Conservation (phyloP, 164 flowering plant genomes). For the Berberis thunbergii region DNA sequence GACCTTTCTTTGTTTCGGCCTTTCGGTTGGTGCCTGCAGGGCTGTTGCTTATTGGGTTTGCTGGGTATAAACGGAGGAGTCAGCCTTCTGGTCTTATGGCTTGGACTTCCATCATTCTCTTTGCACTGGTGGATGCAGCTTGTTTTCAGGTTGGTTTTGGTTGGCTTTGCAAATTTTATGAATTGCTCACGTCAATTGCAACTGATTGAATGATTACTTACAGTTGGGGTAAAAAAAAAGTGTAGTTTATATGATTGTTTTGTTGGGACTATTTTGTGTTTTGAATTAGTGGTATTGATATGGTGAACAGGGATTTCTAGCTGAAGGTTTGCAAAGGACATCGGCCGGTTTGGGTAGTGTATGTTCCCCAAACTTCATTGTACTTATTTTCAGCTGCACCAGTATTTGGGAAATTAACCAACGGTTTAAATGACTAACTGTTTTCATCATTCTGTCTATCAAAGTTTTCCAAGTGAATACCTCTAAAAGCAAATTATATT, state of each 20-base stretch:
- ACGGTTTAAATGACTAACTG: too few species aligned
- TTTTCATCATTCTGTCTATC: too few species aligned
- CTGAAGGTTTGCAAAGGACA: conserved; percentile 87
- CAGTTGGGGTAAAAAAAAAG: too few species aligned
- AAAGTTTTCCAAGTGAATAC: too few species aligned
- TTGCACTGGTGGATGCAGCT: conserved; percentile 75
- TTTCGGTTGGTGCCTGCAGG: conserved; percentile 86
- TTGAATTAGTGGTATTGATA: too few species aligned
- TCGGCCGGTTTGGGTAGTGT: conserved; percentile 97
- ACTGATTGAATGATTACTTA: too few species aligned
- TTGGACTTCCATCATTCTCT: conserved; percentile 71
- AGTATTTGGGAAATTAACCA: too few species aligned
- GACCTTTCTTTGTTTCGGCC: conserved; percentile 75
- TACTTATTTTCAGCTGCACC: neutral
- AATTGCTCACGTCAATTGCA: too few species aligned
- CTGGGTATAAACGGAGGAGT: conserved; percentile 37
- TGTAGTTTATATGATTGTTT: too few species aligned
- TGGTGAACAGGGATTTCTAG: conserved; percentile 70
- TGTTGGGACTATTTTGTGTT: too few species aligned
- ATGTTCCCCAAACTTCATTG: conserved; percentile 14
- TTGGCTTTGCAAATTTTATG: too few species aligned
- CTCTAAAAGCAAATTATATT: too few species aligned
- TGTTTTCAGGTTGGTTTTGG: conserved; percentile 70
- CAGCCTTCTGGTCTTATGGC: conserved; percentile 66
- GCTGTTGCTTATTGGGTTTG: conserved; percentile 49